Evolutionary conservation across 1,284 basidiomycete species (phyloP), one percentile per base, ranked within the genome.

Genomic region (Cutaneotrichosporon spelunceum): DNA sequence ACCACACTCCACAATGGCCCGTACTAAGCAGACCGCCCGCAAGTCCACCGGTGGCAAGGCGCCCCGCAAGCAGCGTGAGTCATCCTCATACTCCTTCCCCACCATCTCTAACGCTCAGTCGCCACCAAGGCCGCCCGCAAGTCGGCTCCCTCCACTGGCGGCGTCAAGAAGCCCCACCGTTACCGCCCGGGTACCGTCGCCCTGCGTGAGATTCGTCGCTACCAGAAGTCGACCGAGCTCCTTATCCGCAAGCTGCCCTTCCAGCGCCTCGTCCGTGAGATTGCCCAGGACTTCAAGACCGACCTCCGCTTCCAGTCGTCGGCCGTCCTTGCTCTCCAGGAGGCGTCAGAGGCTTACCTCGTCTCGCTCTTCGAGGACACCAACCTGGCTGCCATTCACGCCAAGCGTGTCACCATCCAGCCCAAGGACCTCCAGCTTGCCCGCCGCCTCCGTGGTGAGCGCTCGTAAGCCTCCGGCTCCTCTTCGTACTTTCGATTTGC

Each of bases 261-360:
- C 88, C 90, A 94, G 82, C 86, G 91, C 68, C 86, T 93, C 62
- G 90, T 93, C 68, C 88, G 87, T 79, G 87, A 88, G 78, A 88
- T 80, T 61, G 79, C 79, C 52, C 83, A 84, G 79, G 83, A 84
- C 80, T 84, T 84, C 80, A 84, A 93, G 86, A 89, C 87, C 70
- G 90, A 93, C 79, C 84, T 94, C 68, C 89, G 91, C 69, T 93
- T 94, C 89, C 91, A 93, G 83, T 91, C 90, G 30, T 91, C 89
- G 29, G 91, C 91, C 64, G 89, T 94, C 69, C 87, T 90, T 82
- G 91, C 89, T 56, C 84, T 94, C 59, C 91, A 93, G 81, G 91
- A 93, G 82, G 90, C 91, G 36, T 85, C 89, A 58, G 91, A 94
- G 82, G 91, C 91, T 24, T 93, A 94, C 84, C 89, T 93, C 71